Conservation (phyloP, 306 rosid genomes). For the Crataegus laevigata region DNA sequence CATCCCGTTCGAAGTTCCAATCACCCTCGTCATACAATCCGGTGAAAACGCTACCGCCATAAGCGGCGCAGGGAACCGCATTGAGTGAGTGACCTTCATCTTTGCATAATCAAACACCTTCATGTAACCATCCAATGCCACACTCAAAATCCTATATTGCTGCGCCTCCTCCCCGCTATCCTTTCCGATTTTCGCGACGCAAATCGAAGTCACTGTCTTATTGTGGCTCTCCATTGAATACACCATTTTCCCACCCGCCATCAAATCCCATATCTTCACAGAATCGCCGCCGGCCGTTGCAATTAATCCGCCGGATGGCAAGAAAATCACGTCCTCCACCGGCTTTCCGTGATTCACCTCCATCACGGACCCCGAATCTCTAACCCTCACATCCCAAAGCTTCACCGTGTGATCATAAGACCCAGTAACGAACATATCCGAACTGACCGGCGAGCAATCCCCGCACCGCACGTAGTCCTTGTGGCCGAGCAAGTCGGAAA, state of each 20-base stretch:
- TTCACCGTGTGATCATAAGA: slow-evolving; percentile 85
- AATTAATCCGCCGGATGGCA: slow-evolving; percentile 67
- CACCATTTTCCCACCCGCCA: slow-evolving; percentile 77
- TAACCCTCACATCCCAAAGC: slow-evolving; percentile 77
- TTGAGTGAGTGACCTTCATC: slow-evolving; percentile 70
- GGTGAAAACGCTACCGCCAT: slow-evolving; percentile 63
- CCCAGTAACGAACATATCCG: slow-evolving; percentile 59
- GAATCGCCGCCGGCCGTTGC: slow-evolving; percentile 84
- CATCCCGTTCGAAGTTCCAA: slow-evolving; percentile 77
- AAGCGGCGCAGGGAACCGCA: slow-evolving; percentile 89
- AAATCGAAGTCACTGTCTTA: slow-evolving; percentile 76
- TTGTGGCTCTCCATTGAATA: slow-evolving; percentile 84
- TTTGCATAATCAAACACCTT: slow-evolving; percentile 79
- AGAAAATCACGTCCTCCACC: slow-evolving; percentile 65
- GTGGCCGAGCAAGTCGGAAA: slow-evolving; percentile 48
- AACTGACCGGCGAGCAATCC: slow-evolving; percentile 61
- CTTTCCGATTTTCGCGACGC: slow-evolving; percentile 48
- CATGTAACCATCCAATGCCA: slow-evolving; percentile 85
- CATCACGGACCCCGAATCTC: slow-evolving; percentile 33
- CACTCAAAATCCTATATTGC: slow-evolving; percentile 69
- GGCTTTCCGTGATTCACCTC: slow-evolving; percentile 70
- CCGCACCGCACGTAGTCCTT: slow-evolving; percentile 85
- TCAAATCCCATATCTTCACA: slow-evolving; percentile 82
- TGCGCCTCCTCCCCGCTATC: slow-evolving; percentile 41
- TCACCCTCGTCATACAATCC: slow-evolving; percentile 46